Percentiles rank a stretch among this genome's conserved stretches.
Conservation (phyloP, 2,329 filamentous ascomycete genomes). For the Aspergillus pseudoglaucus region DNA sequence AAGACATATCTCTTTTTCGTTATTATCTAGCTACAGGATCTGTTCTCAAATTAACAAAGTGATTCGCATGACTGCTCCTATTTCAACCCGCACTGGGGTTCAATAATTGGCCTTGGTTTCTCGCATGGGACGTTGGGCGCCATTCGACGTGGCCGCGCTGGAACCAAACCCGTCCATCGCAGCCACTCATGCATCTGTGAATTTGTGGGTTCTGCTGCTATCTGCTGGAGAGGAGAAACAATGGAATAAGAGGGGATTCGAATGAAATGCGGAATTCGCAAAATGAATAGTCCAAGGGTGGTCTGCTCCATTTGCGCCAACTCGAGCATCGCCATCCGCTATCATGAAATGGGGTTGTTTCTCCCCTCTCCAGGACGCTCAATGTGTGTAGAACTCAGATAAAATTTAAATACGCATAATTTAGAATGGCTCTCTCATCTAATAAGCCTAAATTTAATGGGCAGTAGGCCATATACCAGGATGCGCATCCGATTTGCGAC, state of each 20-base stretch:
- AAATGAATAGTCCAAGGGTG: conserved; percentile 1
- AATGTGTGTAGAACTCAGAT: no score
- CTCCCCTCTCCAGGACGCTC: no score
- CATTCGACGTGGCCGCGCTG: conserved; percentile 29
- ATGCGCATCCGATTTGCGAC: conserved; percentile 4
- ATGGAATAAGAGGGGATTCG: background rate
- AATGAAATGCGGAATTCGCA: no score
- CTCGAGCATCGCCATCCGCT: background rate
- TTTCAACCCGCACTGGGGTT: background rate
- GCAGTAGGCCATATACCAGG: background rate
- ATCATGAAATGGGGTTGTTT: no score
- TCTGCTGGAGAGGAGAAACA: background rate
- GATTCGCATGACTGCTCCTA: background rate
- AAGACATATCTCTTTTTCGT: no score
- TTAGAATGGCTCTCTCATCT: no score
- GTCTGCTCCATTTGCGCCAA: conserved; percentile 14
- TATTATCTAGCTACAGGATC: background rate
- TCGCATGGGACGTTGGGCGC: conserved; percentile 9
- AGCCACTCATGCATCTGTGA: conserved; percentile 15
- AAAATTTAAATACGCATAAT: no score
- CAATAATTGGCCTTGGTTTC: background rate
- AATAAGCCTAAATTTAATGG: no score
- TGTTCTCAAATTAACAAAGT: background rate
- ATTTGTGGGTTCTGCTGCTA: conserved; percentile 2
- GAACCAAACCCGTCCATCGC: conserved; percentile 9